Conservation (phyloP, 2,329 filamentous ascomycete genomes). For the Pseudocercospora macadamiae region DNA sequence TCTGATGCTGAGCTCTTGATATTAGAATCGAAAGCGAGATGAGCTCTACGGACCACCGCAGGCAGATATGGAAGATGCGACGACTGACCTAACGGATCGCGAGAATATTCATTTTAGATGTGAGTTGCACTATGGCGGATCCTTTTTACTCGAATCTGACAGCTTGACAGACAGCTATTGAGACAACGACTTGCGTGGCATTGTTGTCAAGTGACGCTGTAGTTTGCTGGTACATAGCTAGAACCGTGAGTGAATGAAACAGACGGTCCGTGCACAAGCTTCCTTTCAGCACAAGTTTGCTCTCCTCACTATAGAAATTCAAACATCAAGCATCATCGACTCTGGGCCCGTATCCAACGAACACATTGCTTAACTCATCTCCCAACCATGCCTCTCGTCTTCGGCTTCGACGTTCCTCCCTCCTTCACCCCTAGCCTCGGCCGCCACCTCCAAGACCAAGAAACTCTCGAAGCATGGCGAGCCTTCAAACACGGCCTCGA, state of each 20-base stretch:
- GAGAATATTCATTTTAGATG: neutral
- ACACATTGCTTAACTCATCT: too few species aligned
- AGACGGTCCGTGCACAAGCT: too few species aligned
- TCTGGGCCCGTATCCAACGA: too few species aligned
- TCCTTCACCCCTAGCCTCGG: neutral
- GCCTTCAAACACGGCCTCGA: neutral
- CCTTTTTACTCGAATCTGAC: neutral
- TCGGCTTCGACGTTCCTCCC: constrained; percentile 1
- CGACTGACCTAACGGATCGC: neutral
- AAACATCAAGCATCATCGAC: neutral
- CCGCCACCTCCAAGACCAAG: neutral
- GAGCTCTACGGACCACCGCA: neutral
- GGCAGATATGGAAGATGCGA: neutral
- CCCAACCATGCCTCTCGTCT: neutral
- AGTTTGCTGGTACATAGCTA: too few species aligned
- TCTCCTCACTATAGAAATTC: neutral
- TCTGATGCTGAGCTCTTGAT: too few species aligned
- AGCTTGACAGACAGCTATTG: neutral
- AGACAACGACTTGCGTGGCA: neutral
- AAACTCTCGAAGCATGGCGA: neutral
- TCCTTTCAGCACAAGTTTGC: too few species aligned
- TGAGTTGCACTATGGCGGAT: neutral
- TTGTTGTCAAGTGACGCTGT: neutral
- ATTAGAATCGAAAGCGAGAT: neutral
- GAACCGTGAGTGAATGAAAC: neutral